Evolutionary conservation across 2,329 filamentous ascomycete genomes (phyloP).

Genomic region (Colletotrichum acutatum): DNA sequence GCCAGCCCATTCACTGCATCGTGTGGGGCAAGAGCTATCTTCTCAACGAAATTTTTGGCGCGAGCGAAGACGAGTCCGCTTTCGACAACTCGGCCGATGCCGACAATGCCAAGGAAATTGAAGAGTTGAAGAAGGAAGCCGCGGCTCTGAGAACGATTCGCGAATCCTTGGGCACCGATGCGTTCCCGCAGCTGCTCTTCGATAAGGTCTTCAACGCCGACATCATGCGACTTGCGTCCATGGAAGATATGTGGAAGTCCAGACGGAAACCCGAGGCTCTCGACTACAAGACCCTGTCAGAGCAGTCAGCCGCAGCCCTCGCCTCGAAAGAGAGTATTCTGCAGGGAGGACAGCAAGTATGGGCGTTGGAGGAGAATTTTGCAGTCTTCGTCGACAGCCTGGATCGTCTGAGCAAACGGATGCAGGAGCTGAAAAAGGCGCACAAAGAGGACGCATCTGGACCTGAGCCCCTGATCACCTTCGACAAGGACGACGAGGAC

Average conservation of each 20-base stretch:
- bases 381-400: conserved; percentile 89
- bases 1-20: conserved; percentile 97
- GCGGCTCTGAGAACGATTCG: conserved; percentile 86
- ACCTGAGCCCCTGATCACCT: conserved; percentile 76
- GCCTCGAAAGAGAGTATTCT: conserved; percentile 65
- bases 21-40: conserved; percentile 99
- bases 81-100: conserved; percentile 84
- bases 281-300: conserved; percentile 71
- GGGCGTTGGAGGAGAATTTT: conserved; percentile 87
- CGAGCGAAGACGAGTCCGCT: conserved; percentile 85
- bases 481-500: conserved; percentile 97
- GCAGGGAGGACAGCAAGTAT: conserved; percentile 77
- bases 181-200: conserved; percentile 85
- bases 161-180: conserved; percentile 79
- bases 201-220: conserved; percentile 93
- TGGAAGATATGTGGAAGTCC: conserved; percentile 97
- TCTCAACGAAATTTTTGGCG: conserved; percentile 92
- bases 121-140: conserved; percentile 85
- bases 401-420: conserved; percentile 77
- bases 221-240: conserved; percentile 81
- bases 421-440: conserved; percentile 69
- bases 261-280: conserved; percentile 79
- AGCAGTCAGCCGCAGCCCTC: conserved; percentile 60
- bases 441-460: conserved; percentile 56
- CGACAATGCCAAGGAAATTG: conserved; percentile 89